These are phyloP conservation scores for Aspergillus avenaceus DNA, from an alignment of 495 filamentous ascomycete genomes.

Conservation along the genomic window DNA sequence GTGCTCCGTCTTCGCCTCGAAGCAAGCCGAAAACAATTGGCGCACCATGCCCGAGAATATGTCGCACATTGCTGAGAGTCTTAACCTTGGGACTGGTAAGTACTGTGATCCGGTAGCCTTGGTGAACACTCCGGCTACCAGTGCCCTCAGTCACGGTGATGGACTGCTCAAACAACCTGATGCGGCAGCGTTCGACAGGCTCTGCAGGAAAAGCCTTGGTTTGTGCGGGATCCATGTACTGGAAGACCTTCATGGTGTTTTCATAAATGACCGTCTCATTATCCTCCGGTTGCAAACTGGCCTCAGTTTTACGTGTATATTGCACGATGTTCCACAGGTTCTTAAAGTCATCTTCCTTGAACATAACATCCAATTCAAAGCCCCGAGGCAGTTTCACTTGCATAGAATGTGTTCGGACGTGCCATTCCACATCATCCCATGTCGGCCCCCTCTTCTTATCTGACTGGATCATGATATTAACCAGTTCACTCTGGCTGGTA, in stretches of 20 bases:
- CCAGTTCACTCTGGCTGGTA: constrained; percentile 68
- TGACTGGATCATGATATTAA: constrained; percentile 69
- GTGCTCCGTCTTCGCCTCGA: constrained; percentile 60
- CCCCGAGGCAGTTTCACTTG: constrained; percentile 63
- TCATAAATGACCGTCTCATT: constrained; percentile 66
- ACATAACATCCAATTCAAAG: constrained; percentile 63
- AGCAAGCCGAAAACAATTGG: constrained; percentile 72
- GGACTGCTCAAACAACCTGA: constrained; percentile 68
- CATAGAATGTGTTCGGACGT: constrained; percentile 54
- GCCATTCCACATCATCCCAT: constrained; percentile 81
- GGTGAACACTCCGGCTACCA: constrained; percentile 63
- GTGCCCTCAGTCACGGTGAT: constrained; percentile 59
- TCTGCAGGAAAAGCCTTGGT: constrained; percentile 68
- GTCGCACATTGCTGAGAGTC: constrained; percentile 66
- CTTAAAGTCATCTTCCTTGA: constrained; percentile 68
- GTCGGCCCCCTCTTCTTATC: constrained; percentile 63
- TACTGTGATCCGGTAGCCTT: constrained; percentile 70
- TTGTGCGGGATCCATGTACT: constrained; percentile 68
- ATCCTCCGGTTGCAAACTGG: constrained; percentile 56
- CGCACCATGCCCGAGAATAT: constrained; percentile 52
- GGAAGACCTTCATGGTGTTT: constrained; percentile 60
- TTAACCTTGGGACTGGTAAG: constrained; percentile 72
- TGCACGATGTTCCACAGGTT: constrained; percentile 77
- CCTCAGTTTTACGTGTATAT: constrained; percentile 68
- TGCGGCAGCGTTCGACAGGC: constrained; percentile 59